Conservation (phyloP, 345 rosid genomes). For the Pistacia integerrima region DNA sequence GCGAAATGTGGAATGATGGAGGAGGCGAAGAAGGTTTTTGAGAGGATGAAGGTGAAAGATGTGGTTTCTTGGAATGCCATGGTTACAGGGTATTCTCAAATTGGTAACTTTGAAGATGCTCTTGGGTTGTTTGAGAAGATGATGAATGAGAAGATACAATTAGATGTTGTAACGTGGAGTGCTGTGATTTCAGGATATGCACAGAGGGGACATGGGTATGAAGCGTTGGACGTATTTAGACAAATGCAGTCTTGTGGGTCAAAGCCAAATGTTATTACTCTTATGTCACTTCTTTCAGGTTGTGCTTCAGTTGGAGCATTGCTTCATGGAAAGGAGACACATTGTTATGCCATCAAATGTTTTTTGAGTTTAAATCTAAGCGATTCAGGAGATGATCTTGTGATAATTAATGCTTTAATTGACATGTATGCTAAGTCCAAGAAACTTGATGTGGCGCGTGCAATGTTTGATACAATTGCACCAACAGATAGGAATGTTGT, state of each 20-base stretch:
- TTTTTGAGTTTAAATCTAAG: constrained; percentile 36
- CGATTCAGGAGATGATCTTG: constrained; percentile 42
- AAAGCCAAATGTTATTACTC: constrained; percentile 70
- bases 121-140: constrained; percentile 59
- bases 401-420: constrained; percentile 66
- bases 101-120: constrained; percentile 68
- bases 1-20: constrained; percentile 75
- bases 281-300: constrained; percentile 78
- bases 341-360: constrained; percentile 65
- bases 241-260: constrained; percentile 57
- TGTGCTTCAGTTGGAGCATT: constrained; percentile 75
- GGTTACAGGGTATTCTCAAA: constrained; percentile 84
- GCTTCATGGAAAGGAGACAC: constrained; percentile 74
- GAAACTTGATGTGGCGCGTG: constrained; percentile 37
- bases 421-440: constrained; percentile 87
- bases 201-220: constrained; percentile 65
- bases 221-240: constrained; percentile 69
- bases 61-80: constrained; percentile 88
- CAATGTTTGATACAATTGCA: constrained; percentile 56
- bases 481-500: constrained; percentile 59
- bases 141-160: constrained; percentile 54
- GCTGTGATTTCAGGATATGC: constrained; percentile 88
- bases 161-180: constrained; percentile 87
- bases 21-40: constrained; percentile 59
- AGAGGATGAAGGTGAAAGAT: constrained; percentile 60